phyloP scores from a whole-genome alignment of 768 basidiomycete species.

The Termitomyces heimii region DNA sequence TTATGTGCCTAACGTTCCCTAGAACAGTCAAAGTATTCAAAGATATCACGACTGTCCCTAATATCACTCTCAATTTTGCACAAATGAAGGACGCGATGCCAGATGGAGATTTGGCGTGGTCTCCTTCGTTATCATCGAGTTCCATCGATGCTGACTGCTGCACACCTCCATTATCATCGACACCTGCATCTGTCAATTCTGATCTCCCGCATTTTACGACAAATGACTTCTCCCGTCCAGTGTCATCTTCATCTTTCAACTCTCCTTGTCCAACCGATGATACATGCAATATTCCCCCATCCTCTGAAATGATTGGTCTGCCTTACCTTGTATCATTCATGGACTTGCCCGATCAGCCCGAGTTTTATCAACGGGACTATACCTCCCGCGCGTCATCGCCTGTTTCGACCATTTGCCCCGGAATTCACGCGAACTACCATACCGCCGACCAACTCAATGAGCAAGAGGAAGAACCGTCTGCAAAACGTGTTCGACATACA shows the following conservation, averaged over 20 bases:
- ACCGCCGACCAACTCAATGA: background rate
- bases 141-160: background rate
- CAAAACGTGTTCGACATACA: background rate
- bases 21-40: background rate
- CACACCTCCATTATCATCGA: background rate
- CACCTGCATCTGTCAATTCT: background rate
- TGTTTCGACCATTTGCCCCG: background rate
- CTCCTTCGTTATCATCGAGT: background rate
- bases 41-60: background rate
- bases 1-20: background rate
- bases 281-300: background rate
- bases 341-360: background rate
- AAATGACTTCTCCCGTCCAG: background rate
- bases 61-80: conserved; percentile 3
- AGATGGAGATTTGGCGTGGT: background rate
- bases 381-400: background rate
- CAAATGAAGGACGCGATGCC: background rate
- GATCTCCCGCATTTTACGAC: background rate
- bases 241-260: background rate
- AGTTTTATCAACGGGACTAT: background rate
- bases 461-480: background rate
- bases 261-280: background rate
- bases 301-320: background rate
- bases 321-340: background rate
- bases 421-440: background rate